Conservation (phyloP, 2,329 filamentous ascomycete genomes). For the Aspergillus awamori region DNA sequence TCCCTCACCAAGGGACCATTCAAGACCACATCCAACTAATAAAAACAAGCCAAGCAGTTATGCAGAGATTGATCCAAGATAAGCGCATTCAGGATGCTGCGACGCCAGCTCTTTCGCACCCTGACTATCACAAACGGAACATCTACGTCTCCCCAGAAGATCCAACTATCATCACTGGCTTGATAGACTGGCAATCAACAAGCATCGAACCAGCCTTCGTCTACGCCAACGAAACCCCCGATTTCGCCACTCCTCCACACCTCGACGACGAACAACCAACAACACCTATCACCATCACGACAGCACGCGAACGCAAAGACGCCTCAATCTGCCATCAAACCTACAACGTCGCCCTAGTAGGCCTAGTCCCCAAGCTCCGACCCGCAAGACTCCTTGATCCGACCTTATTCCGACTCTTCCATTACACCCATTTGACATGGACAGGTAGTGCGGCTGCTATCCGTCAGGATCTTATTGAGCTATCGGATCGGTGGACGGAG, state of each 20-base stretch:
- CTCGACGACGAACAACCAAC: no score
- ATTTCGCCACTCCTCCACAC: slow-evolving; percentile 29
- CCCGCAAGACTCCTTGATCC: slow-evolving; percentile 31
- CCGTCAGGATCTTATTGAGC: slow-evolving; percentile 36
- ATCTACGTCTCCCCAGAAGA: slow-evolving; percentile 37
- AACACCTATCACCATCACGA: no score
- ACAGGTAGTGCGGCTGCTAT: slow-evolving; percentile 30
- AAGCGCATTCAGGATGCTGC: slow-evolving; percentile 25
- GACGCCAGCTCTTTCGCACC: slow-evolving; percentile 28
- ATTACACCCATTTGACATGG: slow-evolving; percentile 36
- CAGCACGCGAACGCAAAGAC: slow-evolving; percentile 15
- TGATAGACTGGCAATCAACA: slow-evolving; percentile 41
- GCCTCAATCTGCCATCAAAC: slow-evolving; percentile 33
- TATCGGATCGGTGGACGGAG: slow-evolving; percentile 30
- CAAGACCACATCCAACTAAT: slow-evolving; percentile 19
- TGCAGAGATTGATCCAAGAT: slow-evolving; percentile 27
- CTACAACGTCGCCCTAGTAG: slow-evolving; percentile 32
- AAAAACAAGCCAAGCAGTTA: slow-evolving; percentile 22
- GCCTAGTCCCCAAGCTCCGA: slow-evolving; percentile 27
- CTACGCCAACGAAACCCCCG: slow-evolving; percentile 31
- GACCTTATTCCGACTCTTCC: slow-evolving; percentile 35
- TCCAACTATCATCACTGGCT: slow-evolving; percentile 31
- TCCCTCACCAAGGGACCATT: slow-evolving; percentile 23
- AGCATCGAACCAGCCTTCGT: slow-evolving; percentile 37
- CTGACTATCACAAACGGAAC: slow-evolving; percentile 39